A percentile compares a stretch with the other conserved stretches of the same genome.
phyloP scores from a whole-genome alignment of 164 flowering plant species.

The Nymphaea thermarum region DNA sequence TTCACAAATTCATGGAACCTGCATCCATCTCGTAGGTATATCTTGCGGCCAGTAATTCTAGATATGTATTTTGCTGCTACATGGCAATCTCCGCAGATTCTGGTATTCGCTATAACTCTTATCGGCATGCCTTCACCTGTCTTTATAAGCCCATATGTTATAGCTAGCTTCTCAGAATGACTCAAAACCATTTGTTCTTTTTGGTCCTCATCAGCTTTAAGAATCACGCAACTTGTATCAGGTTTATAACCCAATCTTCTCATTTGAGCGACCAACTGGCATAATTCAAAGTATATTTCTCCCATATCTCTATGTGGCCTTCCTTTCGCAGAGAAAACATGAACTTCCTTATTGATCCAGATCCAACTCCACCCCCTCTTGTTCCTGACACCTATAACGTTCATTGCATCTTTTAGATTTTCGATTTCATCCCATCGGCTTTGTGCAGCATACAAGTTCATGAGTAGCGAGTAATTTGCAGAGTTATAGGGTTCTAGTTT shows the following conservation, averaged over 20 bases:
- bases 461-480: slow-evolving; percentile 43
- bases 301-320: slow-evolving; percentile 40
- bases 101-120: slow-evolving; percentile 47
- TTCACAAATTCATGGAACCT: slow-evolving; percentile 49
- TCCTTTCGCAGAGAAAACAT: slow-evolving; percentile 31
- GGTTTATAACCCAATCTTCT: slow-evolving; percentile 45
- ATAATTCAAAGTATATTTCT: slow-evolving; percentile 47
- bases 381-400: slow-evolving; percentile 17
- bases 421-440: slow-evolving; percentile 49
- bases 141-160: slow-evolving; percentile 48
- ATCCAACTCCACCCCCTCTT: slow-evolving; percentile 49
- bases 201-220: slow-evolving; percentile 32
- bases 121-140: slow-evolving; percentile 18
- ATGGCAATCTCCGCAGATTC: slow-evolving; percentile 56
- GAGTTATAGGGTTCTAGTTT: slow-evolving; percentile 46
- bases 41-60: slow-evolving; percentile 23
- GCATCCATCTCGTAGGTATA: slow-evolving; percentile 40
- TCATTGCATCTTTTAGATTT: slow-evolving; percentile 25
- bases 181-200: slow-evolving; percentile 34
- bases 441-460: slow-evolving; percentile 29
- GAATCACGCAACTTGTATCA: slow-evolving; percentile 36
- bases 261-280: slow-evolving; percentile 38
- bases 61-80: slow-evolving; percentile 48
- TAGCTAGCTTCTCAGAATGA: slow-evolving; percentile 63
- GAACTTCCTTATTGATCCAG: slow-evolving; percentile 28